These are phyloP conservation scores for Fusarium equiseti DNA, from an alignment of 2,329 filamentous ascomycete species.

Conservation along the genomic window DNA sequence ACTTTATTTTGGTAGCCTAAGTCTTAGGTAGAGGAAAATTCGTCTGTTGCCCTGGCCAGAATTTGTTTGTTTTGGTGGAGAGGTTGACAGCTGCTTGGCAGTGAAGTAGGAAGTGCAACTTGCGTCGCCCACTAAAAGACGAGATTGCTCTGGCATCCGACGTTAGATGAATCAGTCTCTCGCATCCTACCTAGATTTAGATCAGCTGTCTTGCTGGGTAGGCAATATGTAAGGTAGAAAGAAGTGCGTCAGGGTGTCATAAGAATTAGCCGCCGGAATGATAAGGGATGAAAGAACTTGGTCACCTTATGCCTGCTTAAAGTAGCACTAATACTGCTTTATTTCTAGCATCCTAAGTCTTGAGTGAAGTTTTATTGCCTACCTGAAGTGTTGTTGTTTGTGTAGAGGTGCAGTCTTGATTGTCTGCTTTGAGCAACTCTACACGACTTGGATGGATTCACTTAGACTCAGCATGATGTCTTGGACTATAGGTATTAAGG, in stretches of 20 bases:
- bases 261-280: neutral
- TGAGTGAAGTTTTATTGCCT: too few relatives aligned
- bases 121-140: neutral
- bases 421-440: fast-evolving
- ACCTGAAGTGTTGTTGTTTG: fast-evolving
- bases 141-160: neutral
- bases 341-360: neutral
- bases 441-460: neutral
- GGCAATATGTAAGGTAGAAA: neutral
- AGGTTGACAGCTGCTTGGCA: neutral
- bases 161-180: neutral
- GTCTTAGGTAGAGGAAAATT: neutral
- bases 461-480: neutral
- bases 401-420: neutral
- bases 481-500: fast-evolving
- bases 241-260: neutral
- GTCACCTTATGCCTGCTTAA: neutral
- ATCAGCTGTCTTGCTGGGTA: neutral
- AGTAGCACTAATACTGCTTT: neutral
- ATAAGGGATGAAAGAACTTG: neutral
- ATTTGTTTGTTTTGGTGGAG: neutral
- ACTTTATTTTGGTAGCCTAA: too few relatives aligned
- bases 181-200: neutral
- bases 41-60: neutral
- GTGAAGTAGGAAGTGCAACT: neutral